Evolutionary conservation across 2,329 filamentous ascomycete genomes (phyloP).

Genomic region (Neobulgaria alba): DNA sequence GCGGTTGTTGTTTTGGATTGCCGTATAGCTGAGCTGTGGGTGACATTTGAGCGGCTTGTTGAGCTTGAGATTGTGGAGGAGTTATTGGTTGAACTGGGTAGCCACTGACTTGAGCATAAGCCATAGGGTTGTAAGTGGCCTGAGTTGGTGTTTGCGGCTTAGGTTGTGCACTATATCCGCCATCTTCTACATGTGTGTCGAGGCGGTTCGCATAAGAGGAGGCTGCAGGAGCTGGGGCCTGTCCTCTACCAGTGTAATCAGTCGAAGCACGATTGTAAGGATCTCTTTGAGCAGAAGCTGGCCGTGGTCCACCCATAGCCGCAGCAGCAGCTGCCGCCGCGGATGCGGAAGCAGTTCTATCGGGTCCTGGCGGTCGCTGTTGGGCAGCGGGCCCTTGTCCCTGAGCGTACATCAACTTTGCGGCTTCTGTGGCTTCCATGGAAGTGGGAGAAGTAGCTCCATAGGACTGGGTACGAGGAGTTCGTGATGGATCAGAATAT

Average conservation of each 20-base stretch:
- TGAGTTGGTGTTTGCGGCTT: conserved; percentile 39
- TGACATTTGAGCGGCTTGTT: conserved; percentile 10
- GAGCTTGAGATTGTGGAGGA: conserved; percentile 19
- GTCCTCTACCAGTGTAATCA: conserved; percentile 21
- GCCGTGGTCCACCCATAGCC: conserved; percentile 42
- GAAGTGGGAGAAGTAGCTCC: conserved; percentile 33
- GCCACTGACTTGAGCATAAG: conserved; percentile 57
- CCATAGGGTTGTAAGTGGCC: conserved; percentile 67
- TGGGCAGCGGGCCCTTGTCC: conserved; percentile 40
- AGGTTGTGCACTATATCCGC: conserved; percentile 22
- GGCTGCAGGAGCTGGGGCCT: conserved; percentile 8
- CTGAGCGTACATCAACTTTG: conserved; percentile 50
- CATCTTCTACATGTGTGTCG: conserved; percentile 20
- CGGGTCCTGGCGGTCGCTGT: conserved; percentile 39
- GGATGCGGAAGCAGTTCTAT: conserved; percentile 42
- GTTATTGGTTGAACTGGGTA: conserved; percentile 38
- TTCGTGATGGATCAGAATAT: conserved; percentile 22
- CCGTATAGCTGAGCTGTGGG: conserved; percentile 25
- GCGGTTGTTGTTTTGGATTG: conserved; percentile 28
- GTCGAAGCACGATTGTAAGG: conserved; percentile 23
- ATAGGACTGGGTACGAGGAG: conserved; percentile 29
- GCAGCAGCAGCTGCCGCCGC: conserved; percentile 50
- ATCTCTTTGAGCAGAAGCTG: conserved; percentile 17
- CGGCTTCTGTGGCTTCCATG: conserved; percentile 51
- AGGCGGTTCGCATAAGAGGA: conserved; percentile 15